Evolutionary conservation across 306 rosid species (phyloP), one percentile per base, ranked within the genome.

Genomic region (Prunus campanulata): DNA sequence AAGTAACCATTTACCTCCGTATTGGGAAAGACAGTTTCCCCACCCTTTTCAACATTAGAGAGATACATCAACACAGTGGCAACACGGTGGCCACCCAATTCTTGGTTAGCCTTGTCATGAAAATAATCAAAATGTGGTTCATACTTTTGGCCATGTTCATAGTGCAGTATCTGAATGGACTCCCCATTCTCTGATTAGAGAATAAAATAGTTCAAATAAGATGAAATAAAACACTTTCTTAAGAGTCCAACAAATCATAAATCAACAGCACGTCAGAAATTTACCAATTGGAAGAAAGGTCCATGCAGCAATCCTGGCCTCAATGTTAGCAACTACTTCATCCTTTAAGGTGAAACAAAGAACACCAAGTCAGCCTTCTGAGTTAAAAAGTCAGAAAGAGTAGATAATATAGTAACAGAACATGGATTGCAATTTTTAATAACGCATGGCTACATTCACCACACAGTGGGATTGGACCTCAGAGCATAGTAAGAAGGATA

Each of bases 41-140:
- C 99, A 57, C 99, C 99, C 83, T 88, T 90, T 84, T 83, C 91
- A 59, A 95, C 89, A 72, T 86, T 67, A 52, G 99, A 92, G 86
- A 95, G 80, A 91, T 95, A 95, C 97, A 95, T 92, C 87, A 95
- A 84, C 52, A 95, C 89, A 11, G 99, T 95, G 77, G 97, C 97
- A 24, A 92, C 51, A 60, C 99, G 93, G 73, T 92, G 99, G 78
- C 99, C 99, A 76, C 99, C 99, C 71, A 77, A 5, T 64, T 81
- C 18, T 68, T 87, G 96, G 86, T 92, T 92, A 74, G 74, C 88
- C 86, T 90, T 87, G 90, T 90, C 97, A 72, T 88, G 96, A 77
- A 95, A 95, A 85, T 44, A 92, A 81, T 92, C 99, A 72, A 24
- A 95, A 85, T 95, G 99, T 10, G 99, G 97, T 65, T 89, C 97